A percentile compares a stretch with the other conserved stretches of the same genome.
phyloP scores from a whole-genome alignment of 306 rosid genomes.

The Sphenostylis stenocarpa region DNA sequence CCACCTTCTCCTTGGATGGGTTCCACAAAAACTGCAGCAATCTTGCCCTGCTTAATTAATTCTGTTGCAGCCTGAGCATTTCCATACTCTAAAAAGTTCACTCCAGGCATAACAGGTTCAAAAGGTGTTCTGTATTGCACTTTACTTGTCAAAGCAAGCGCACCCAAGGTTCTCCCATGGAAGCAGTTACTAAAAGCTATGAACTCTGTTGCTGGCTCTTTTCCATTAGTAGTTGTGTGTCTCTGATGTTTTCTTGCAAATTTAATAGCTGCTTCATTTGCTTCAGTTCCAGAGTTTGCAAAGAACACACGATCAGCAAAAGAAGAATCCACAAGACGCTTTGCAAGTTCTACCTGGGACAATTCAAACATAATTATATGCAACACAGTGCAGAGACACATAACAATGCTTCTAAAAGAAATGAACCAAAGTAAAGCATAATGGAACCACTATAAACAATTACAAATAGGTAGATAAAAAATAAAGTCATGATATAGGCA shows the following conservation, averaged over 20 bases:
- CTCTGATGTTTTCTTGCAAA: constrained; percentile 87
- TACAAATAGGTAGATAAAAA: neutral
- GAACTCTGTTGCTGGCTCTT: constrained; percentile 67
- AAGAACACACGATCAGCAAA: constrained; percentile 95
- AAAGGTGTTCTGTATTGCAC: constrained; percentile 81
- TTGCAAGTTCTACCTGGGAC: constrained; percentile 82
- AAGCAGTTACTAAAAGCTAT: constrained; percentile 78
- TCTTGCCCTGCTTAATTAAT: constrained; percentile 61
- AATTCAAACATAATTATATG: constrained; percentile 16
- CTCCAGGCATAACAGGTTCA: constrained; percentile 98
- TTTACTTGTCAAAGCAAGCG: constrained; percentile 97
- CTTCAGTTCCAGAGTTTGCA: constrained; percentile 90
- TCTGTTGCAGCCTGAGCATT: constrained; percentile 63
- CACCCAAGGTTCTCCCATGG: constrained; percentile 95
- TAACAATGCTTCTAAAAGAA: neutral
- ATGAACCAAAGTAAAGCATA: constrained; percentile 13
- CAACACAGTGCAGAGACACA: neutral
- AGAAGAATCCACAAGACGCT: constrained; percentile 61
- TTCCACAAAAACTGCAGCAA: constrained; percentile 89
- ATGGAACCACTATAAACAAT: neutral
- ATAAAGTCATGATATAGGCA: neutral
- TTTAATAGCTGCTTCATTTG: constrained; percentile 93
- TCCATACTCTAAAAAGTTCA: constrained; percentile 79
- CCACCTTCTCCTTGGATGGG: constrained; percentile 99
- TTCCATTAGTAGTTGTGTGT: constrained; percentile 46